Conservation (phyloP, 306 rosid species). For the Medicago lupulina region DNA sequence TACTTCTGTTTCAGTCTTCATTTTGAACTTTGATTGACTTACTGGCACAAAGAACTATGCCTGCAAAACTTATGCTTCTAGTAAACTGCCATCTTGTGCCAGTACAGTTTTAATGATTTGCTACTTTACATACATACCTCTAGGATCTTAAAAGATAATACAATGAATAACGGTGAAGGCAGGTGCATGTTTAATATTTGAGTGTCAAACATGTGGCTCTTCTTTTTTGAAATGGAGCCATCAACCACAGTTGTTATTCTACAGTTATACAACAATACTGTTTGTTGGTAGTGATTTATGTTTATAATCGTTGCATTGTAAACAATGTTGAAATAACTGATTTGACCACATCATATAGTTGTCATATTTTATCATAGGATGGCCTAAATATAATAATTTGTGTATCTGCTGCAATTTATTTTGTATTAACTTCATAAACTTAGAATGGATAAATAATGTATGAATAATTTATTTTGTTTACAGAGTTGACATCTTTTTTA, state of each 20-base stretch:
- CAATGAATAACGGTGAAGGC: not conserved
- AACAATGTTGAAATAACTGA: slow-evolving; percentile 9
- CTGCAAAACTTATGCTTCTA: slow-evolving; percentile 13
- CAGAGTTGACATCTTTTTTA: not conserved
- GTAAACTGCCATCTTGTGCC: slow-evolving; percentile 20
- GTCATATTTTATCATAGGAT: slow-evolving; percentile 20
- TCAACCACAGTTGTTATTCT: not conserved
- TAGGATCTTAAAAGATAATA: not conserved
- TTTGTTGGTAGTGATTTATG: too few relatives aligned
- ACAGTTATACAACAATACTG: too few relatives aligned
- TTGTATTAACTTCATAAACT: too few relatives aligned
- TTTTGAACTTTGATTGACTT: slow-evolving; percentile 15
- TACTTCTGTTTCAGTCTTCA: not conserved
- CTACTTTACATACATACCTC: not conserved
- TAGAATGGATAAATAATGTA: slow-evolving; percentile 1
- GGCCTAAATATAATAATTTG: slow-evolving; percentile 9
- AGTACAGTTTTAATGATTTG: slow-evolving; percentile 13
- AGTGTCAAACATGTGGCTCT: slow-evolving; percentile 15
- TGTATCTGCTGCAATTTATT: slow-evolving; percentile 22
- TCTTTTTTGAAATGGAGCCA: slow-evolving; percentile 16
- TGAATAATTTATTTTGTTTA: slow-evolving; percentile 5
- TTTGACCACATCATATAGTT: not conserved
- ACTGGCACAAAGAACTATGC: slow-evolving; percentile 7
- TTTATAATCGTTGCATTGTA: too few relatives aligned
- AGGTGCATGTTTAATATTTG: not conserved